Evolutionary conservation across 2,329 filamentous ascomycete species (phyloP), one percentile per base, ranked within the genome.

Genomic region (Colletotrichum shisoi): DNA sequence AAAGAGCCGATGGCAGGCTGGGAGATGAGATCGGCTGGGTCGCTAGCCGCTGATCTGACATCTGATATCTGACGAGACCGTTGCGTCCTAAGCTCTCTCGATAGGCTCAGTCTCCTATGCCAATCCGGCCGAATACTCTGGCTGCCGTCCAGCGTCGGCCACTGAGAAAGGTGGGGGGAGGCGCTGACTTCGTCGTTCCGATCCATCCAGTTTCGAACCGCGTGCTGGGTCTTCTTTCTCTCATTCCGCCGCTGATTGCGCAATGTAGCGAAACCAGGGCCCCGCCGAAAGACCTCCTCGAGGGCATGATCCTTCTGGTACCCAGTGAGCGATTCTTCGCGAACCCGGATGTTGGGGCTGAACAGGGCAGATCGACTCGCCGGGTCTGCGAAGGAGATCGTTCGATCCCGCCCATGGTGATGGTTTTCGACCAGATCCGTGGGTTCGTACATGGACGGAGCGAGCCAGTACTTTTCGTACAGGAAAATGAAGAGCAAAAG

Each of bases 191-290:
- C 87, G 19, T 87, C 85, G 65, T 88, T 83, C 70, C 85, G 85
- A 51, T 93, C 91, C 91, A 97, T 97, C 94, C 94, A 97, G 71
- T 91, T 89, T 34, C 91, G 89, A 58, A 97, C 93, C 0, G 92
- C 91, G 67, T 89, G 93, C 70, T 91, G 90, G 1, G 90, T 92
- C 75, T 93, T 90, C 44, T 87, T 86, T 68, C 89, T 85, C 71
- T 92, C 89, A 34, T 87, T 83, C 57, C 85, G 83, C 56, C 85
- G 83, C 54, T 87, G 84, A 1, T 85, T 88, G 19, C 85, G 84
- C 60, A 89, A 79, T 2, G 87, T 83, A 8, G 85, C 84, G 57
- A 87, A 82, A 67, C 90, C 89, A 34, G 91, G 92, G 0, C 88
- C 87, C 19, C 86, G 83, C 68, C 92, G 86, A 76, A 98, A 98